A percentile compares a stretch with the other conserved stretches of the same genome.
These are phyloP conservation scores for Globisporangium canariense DNA, from an alignment of 352 stramenopile genomes.

Conservation along the genomic window DNA sequence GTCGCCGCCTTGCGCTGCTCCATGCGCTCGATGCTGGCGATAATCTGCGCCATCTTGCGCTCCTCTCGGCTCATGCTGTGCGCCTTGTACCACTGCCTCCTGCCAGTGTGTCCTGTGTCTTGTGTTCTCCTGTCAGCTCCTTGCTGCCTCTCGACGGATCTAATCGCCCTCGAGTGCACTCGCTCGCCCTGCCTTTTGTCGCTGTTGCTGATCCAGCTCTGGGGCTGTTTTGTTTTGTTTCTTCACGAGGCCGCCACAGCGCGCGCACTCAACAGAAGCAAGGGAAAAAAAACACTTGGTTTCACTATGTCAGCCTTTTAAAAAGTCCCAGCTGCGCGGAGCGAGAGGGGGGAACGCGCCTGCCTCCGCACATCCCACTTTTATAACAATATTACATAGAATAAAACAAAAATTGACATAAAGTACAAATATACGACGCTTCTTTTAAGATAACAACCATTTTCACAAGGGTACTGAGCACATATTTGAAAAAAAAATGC, in stretches of 20 bases:
- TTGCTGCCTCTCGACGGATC: not conserved
- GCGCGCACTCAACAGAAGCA: not conserved
- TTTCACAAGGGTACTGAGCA: no score
- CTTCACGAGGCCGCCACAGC: not conserved
- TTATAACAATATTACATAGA: not conserved
- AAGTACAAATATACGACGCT: not conserved
- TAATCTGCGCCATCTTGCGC: slow-evolving; percentile 79
- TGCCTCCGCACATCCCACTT: not conserved
- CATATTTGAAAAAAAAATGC: not conserved
- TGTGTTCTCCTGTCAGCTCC: not conserved
- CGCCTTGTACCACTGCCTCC: not conserved
- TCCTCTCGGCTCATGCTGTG: slow-evolving; percentile 65
- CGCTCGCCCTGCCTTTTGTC: not conserved
- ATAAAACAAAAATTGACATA: not conserved
- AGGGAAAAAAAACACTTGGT: not conserved
- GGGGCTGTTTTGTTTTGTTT: not conserved
- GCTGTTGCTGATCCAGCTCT: not conserved
- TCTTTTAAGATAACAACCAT: not conserved
- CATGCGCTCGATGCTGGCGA: slow-evolving; percentile 77
- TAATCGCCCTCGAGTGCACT: not conserved
- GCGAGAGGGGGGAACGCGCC: slow-evolving; percentile 4
- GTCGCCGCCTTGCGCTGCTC: slow-evolving; percentile 44
- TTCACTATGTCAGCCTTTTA: not conserved
- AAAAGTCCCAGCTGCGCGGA: not conserved
- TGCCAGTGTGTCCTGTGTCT: not conserved